Base-by-base conservation (phyloP, 2,329 filamentous ascomycete genomes). In the Trichophyton rubrum region DNA sequence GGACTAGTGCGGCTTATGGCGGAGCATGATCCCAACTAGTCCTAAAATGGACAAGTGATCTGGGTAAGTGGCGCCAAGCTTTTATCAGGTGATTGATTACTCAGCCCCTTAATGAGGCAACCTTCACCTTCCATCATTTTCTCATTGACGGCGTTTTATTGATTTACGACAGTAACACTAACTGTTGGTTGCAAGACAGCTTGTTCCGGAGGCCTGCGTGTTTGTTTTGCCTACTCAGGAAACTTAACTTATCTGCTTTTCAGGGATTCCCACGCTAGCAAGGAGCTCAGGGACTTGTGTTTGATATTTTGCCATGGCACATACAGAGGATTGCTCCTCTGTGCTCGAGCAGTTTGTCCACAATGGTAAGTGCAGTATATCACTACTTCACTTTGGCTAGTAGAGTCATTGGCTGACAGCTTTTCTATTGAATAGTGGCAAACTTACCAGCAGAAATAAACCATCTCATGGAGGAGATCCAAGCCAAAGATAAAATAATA, bases 301-400 rank as follows among this genome's bases (percentile, higher is more conserved):
- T 17, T 13, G 33, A 38, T 38, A 38, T 38, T 38, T 38, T 38
- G 33, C 6, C 55, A 80, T 81, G 75, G 73, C 77, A 15, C 71
- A 75, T 62, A 74, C 79, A 45, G 83, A 85, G 66, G 84, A 86
- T 70, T 81, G 83, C 56, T 83, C 83, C 6, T 79, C 82, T 6
- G 82, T 86, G 15, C 72, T 86, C 53, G 84, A 86, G 68, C 81
- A 85, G 67, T 86, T 85, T 66, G 79, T 85, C 24, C 83, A 86
- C 67, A 83, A 86, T 78, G 82, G 80, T 80, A 70, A 60, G 68
- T 41, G 15, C 24, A 17, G 20, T 43, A 4, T 20, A 41, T 22
- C 15, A 8, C 24, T 35, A 13, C n/a, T 8, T 38, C 56, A 56
- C 30, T 38, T 33, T 35, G n/a, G 3, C 22, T 35, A n/a, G 35